A percentile compares a stretch with the other conserved stretches of the same genome.
Evolutionary conservation across 2,329 filamentous ascomycete genomes (phyloP).

Genomic region (Colletotrichum sp.): DNA sequence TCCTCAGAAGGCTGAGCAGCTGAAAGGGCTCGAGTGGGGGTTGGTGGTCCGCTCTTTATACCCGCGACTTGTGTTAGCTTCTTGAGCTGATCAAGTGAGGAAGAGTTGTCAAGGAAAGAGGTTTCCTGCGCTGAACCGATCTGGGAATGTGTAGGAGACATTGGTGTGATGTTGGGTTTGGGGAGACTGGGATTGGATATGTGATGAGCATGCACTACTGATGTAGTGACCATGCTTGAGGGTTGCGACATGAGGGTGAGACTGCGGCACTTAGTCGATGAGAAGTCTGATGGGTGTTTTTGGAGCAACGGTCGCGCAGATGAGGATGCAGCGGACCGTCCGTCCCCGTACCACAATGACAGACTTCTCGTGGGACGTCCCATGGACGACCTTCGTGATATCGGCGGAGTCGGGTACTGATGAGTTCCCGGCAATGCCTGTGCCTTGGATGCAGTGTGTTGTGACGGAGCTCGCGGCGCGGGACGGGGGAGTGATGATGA

Average conservation of each 20-base stretch:
- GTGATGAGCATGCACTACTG: conserved; percentile 68
- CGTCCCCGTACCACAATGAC: conserved; percentile 28
- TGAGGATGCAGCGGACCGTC: conserved; percentile 35
- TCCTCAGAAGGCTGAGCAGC: conserved; percentile 59
- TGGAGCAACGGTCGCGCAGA: conserved; percentile 41
- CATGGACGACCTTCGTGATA: conserved; percentile 23
- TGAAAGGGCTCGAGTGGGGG: conserved; percentile 87
- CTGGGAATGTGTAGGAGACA: conserved; percentile 52
- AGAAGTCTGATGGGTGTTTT: conserved; percentile 50
- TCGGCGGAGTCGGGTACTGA: conserved; percentile 25
- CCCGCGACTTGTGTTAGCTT: conserved; percentile 86
- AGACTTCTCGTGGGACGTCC: conserved; percentile 33
- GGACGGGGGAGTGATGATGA: neutral
- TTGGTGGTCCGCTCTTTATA: conserved; percentile 90
- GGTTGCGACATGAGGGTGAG: conserved; percentile 61
- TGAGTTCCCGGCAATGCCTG: conserved; percentile 4
- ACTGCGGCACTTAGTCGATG: conserved; percentile 45
- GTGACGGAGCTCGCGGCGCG: neutral
- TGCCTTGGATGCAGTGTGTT: conserved; percentile 11
- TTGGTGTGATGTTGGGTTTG: conserved; percentile 51
- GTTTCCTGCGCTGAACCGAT: conserved; percentile 39
- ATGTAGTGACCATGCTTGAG: conserved; percentile 68
- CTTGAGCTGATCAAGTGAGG: conserved; percentile 72
- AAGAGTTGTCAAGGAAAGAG: conserved; percentile 56
- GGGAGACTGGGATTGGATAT: conserved; percentile 69